phyloP scores from a whole-genome alignment of 2,329 filamentous ascomycete species.

The Corniculantispora saksenae region DNA sequence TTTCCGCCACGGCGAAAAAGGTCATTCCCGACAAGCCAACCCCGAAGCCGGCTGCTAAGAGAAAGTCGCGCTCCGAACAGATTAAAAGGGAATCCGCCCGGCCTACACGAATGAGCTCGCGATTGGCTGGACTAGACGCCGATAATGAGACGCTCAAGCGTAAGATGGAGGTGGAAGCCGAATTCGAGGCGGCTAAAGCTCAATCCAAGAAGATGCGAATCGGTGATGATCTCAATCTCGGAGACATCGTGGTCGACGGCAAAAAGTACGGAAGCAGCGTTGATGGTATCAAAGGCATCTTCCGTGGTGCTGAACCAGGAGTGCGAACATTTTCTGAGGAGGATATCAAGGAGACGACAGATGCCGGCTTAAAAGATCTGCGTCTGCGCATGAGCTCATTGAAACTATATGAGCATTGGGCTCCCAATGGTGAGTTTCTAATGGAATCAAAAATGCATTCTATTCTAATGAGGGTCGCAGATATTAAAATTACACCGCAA shows the following conservation, averaged over 20 bases:
- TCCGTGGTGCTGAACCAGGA: constrained; percentile 73
- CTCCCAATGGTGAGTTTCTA: constrained; percentile 66
- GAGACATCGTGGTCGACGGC: constrained; percentile 77
- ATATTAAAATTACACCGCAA: constrained; percentile 89
- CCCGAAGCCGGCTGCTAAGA: constrained; percentile 42
- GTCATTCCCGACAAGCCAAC: constrained; percentile 62
- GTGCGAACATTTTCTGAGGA: constrained; percentile 84
- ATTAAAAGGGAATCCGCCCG: constrained; percentile 49
- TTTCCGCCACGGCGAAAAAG: constrained; percentile 70
- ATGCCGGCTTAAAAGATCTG: constrained; percentile 72
- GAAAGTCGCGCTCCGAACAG: constrained; percentile 37
- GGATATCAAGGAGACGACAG: constrained; percentile 75
- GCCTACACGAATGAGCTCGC: constrained; percentile 58
- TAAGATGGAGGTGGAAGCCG: constrained; percentile 52
- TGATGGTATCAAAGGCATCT: constrained; percentile 61
- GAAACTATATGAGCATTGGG: constrained; percentile 79
- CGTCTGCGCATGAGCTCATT: constrained; percentile 76
- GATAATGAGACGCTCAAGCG: constrained; percentile 50
- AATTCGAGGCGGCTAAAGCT: constrained; percentile 41
- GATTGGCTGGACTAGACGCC: constrained; percentile 56
- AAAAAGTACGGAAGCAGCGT: constrained; percentile 71
- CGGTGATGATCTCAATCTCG: constrained; percentile 65
- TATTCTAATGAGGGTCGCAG: constrained; percentile 40
- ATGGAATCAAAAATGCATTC: background rate
- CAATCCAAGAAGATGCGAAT: constrained; percentile 60